Percentiles rank a stretch among this genome's conserved stretches.
Conservation (phyloP, 192 early-diverging fungal genomes). For the Mortierella alpina region DNA sequence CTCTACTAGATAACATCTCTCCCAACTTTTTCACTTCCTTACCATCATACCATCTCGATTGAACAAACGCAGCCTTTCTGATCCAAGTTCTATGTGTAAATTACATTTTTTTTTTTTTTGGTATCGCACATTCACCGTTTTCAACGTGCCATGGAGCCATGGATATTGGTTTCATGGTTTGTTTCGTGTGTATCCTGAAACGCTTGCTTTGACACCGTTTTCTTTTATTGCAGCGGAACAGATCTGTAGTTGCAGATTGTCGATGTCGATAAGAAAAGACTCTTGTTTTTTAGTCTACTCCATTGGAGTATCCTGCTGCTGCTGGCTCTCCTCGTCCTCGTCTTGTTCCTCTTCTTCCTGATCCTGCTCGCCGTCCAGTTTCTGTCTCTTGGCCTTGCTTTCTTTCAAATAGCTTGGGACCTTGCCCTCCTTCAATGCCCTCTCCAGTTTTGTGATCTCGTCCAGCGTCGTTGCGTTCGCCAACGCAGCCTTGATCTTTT, state of each 20-base stretch:
- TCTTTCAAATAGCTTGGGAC: constrained; percentile 54
- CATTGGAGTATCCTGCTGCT: constrained; percentile 7
- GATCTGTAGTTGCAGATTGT: no score
- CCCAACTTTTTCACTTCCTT: background rate
- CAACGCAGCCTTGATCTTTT: constrained; percentile 80
- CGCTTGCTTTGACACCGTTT: background rate
- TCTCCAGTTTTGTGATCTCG: constrained; percentile 79
- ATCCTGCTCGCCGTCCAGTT: constrained; percentile 15
- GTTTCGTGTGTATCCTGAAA: background rate
- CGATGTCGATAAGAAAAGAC: background rate
- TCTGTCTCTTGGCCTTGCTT: constrained; percentile 33
- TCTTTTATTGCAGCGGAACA: background rate
- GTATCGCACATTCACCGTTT: background rate
- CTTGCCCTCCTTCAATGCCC: constrained; percentile 69
- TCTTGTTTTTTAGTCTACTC: background rate
- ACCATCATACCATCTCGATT: no score
- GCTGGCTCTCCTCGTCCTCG: constrained; percentile 23
- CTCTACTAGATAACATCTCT: background rate
- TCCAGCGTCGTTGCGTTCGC: constrained; percentile 79
- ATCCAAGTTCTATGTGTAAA: background rate
- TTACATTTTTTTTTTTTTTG: background rate
- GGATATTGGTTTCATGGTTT: background rate
- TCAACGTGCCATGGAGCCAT: background rate
- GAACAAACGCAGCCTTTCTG: background rate
- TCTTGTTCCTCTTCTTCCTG: constrained; percentile 26